Percentiles rank a stretch among this genome's conserved stretches.
These are phyloP conservation scores for Ceratopteris richardii DNA, from an alignment of 75 land plant species.

Conservation along the genomic window DNA sequence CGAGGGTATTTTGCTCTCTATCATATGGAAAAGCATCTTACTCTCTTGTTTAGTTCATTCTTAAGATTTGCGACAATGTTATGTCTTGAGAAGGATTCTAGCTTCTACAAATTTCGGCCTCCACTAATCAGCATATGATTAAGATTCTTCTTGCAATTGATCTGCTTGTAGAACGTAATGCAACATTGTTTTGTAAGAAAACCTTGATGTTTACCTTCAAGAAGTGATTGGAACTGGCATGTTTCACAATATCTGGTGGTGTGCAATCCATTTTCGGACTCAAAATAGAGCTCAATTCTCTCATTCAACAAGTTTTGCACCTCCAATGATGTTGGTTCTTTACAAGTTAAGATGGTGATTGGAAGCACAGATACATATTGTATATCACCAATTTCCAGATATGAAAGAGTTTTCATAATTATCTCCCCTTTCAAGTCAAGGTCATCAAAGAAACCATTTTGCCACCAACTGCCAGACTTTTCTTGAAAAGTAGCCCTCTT, in stretches of 20 bases:
- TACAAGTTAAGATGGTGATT: conserved; percentile 30
- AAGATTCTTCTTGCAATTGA: conserved; percentile 97
- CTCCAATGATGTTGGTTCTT: conserved; percentile 20
- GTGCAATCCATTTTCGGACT: conserved; percentile 5
- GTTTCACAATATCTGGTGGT: conserved; percentile 19
- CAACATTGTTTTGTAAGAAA: conserved; percentile 63
- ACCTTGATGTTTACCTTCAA: conserved; percentile 97
- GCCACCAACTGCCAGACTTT: neutral
- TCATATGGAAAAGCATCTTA: no score
- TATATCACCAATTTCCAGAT: conserved; percentile 76
- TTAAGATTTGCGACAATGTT: no score
- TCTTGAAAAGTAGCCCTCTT: neutral
- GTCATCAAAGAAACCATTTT: conserved; percentile 13
- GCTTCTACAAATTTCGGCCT: no score
- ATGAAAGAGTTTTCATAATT: conserved; percentile 73
- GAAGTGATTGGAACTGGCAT: conserved; percentile 59
- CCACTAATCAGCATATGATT: no score
- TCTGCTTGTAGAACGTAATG: conserved; percentile 68
- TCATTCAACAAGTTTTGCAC: conserved; percentile 47
- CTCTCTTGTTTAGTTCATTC: no score
- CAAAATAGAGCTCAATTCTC: conserved; percentile 52
- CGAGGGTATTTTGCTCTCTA: no score
- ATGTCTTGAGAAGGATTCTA: no score
- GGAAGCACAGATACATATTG: conserved; percentile 66
- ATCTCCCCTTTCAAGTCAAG: conserved; percentile 98